These are phyloP conservation scores for Acer yangbiense DNA, from an alignment of 345 rosid genomes.

Conservation along the genomic window DNA sequence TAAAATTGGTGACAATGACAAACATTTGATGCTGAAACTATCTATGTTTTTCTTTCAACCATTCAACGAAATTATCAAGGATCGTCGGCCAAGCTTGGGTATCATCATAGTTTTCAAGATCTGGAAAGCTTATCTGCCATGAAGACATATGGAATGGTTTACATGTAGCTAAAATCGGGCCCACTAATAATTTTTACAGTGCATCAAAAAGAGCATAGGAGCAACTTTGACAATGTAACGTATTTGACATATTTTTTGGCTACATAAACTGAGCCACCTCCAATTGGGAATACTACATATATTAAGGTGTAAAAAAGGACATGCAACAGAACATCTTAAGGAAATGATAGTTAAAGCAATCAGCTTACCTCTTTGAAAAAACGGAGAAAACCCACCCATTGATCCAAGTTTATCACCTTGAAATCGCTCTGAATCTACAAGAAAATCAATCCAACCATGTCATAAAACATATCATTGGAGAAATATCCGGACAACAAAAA, in stretches of 20 bases:
- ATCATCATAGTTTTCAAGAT: slow-evolving; percentile 46
- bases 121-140: slow-evolving; percentile 49
- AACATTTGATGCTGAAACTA: slow-evolving; percentile 22
- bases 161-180: neutral
- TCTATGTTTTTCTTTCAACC: slow-evolving; percentile 47
- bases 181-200: neutral
- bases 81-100: slow-evolving; percentile 57
- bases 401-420: slow-evolving; percentile 56
- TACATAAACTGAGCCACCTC: too few species aligned
- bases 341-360: neutral
- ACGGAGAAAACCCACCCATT: slow-evolving; percentile 53
- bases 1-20: neutral
- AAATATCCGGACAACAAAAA: neutral
- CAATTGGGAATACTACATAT: too few species aligned
- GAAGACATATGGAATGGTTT: neutral
- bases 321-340: too few species aligned
- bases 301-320: too few species aligned
- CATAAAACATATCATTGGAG: neutral
- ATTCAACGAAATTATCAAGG: slow-evolving; percentile 55
- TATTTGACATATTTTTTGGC: neutral
- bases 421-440: slow-evolving; percentile 55
- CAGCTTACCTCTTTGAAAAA: slow-evolving; percentile 55
- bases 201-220: too few species aligned
- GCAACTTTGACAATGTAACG: neutral
- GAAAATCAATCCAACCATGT: slow-evolving; percentile 12